These are phyloP conservation scores for Vitis rotundifolia DNA, from an alignment of 164 flowering plant species.

Conservation along the genomic window DNA sequence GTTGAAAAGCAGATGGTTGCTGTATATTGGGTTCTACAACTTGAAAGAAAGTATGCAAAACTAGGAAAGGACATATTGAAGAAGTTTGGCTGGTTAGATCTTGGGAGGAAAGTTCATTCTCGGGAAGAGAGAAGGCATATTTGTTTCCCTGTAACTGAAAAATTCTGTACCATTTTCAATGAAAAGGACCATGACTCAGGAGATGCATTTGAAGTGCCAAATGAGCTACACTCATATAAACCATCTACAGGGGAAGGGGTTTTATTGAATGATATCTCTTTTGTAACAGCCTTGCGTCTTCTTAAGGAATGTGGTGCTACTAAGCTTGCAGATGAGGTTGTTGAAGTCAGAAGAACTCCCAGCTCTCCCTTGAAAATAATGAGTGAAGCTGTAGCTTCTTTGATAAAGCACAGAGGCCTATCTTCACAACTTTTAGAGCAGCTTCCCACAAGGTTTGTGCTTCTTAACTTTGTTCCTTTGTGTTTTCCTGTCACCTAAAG, in stretches of 20 bases:
- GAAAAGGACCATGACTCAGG: slow-evolving; percentile 22
- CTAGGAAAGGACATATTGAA: slow-evolving; percentile 79
- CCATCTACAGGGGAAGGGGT: slow-evolving; percentile 17
- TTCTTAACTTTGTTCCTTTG: slow-evolving; percentile 2
- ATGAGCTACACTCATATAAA: slow-evolving; percentile 12
- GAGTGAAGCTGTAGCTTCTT: slow-evolving; percentile 62
- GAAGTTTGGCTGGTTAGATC: slow-evolving; percentile 85
- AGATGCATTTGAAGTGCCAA: slow-evolving; percentile 21
- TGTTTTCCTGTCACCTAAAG: slow-evolving; percentile 1
- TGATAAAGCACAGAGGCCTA: slow-evolving; percentile 54
- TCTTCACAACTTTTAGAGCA: slow-evolving; percentile 60
- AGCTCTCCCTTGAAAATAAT: slow-evolving; percentile 60
- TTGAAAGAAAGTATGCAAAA: slow-evolving; percentile 70
- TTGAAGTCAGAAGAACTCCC: slow-evolving; percentile 45
- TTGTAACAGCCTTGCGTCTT: slow-evolving; percentile 41
- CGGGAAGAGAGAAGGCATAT: slow-evolving; percentile 48
- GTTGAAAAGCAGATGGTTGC: slow-evolving; percentile 13
- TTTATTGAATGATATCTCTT: slow-evolving; percentile 29
- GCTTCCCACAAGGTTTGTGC: slow-evolving; percentile 74
- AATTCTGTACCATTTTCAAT: slow-evolving; percentile 39
- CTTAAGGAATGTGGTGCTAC: slow-evolving; percentile 59
- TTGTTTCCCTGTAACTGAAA: slow-evolving; percentile 72
- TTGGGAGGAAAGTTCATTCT: slow-evolving; percentile 65
- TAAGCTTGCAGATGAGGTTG: slow-evolving; percentile 41
- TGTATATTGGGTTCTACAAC: slow-evolving; percentile 52